These are phyloP conservation scores for Amauroascus verrucosus DNA, from an alignment of 2,329 filamentous ascomycete genomes.

Conservation along the genomic window DNA sequence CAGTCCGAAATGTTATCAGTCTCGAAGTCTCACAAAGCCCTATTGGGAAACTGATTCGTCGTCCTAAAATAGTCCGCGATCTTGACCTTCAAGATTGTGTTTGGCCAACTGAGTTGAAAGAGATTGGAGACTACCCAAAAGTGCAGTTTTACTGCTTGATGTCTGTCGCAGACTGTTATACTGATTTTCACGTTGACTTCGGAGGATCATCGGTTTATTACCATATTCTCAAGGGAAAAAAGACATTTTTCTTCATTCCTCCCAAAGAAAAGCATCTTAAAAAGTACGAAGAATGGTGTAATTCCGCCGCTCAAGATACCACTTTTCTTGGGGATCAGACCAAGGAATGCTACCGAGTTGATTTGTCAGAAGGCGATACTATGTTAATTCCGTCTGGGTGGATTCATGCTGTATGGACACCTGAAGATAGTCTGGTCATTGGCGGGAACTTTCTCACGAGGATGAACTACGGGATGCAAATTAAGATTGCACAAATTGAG, in stretches of 20 bases:
- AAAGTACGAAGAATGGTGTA: conserved; percentile 62
- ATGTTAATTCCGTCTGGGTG: conserved; percentile 62
- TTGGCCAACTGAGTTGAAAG: conserved; percentile 42
- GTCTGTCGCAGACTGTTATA: conserved; percentile 62
- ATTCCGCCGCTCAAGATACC: conserved; percentile 54
- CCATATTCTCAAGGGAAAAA: conserved; percentile 57
- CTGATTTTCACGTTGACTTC: conserved; percentile 63
- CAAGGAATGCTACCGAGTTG: conserved; percentile 57
- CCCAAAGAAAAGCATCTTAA: conserved; percentile 58
- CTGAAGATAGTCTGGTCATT: conserved; percentile 58
- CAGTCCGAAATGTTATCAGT: conserved; percentile 59
- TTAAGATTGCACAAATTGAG: conserved; percentile 55
- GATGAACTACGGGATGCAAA: conserved; percentile 56
- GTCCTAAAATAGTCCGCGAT: conserved; percentile 56
- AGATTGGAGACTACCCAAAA: conserved; percentile 49
- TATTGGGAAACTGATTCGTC: conserved; percentile 51
- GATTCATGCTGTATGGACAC: conserved; percentile 64
- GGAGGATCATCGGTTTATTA: conserved; percentile 62
- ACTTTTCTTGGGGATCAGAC: conserved; percentile 56
- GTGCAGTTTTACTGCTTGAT: conserved; percentile 61
- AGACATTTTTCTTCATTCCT: conserved; percentile 62
- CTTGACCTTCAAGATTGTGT: conserved; percentile 46
- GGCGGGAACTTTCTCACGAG: conserved; percentile 60
- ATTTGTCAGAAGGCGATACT: conserved; percentile 56
- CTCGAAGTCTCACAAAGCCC: conserved; percentile 56